Conservation (phyloP, 1,139 yeast genomes). For the Insectozyma bohioensis region DNA sequence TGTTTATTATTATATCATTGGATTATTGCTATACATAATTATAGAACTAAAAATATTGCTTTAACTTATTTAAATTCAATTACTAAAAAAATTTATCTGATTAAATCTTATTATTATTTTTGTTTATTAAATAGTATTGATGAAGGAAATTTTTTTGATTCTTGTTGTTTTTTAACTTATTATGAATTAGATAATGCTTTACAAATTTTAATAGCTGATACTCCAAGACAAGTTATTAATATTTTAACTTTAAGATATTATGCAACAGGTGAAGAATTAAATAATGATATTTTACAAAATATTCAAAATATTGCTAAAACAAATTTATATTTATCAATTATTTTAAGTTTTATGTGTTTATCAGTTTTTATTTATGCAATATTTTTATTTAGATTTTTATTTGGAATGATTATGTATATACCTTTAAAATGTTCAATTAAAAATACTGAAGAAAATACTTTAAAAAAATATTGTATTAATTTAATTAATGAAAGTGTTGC, state of each 20-base stretch:
- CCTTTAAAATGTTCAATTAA: conserved; percentile 55
- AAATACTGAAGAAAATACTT: conserved; percentile 30
- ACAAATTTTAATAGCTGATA: conserved; percentile 68
- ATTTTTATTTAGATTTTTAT: conserved; percentile 58
- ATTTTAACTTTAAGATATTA: conserved; percentile 65
- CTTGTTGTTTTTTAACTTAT: conserved; percentile 66
- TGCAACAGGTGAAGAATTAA: conserved; percentile 47
- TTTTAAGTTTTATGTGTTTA: conserved; percentile 71
- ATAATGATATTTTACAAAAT: conserved; percentile 49
- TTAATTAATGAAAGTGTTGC: conserved; percentile 58
- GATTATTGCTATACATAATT: conserved; percentile 58
- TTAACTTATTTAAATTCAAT: conserved; percentile 67
- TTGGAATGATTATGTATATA: conserved; percentile 56
- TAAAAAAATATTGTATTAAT: conserved; percentile 60
- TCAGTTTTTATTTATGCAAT: conserved; percentile 76
- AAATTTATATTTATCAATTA: conserved; percentile 64
- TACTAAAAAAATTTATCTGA: conserved; percentile 57
- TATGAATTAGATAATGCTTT: conserved; percentile 67
- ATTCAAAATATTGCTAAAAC: conserved; percentile 58
- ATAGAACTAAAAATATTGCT: conserved; percentile 64
- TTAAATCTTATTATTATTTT: conserved; percentile 60
- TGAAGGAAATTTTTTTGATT: conserved; percentile 64
- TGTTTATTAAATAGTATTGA: conserved; percentile 74
- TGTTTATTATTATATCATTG: conserved; percentile 58
- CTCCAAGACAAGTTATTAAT: conserved; percentile 88